These are phyloP conservation scores for Hypericum androsaemum DNA, from an alignment of 345 rosid species.

Conservation along the genomic window DNA sequence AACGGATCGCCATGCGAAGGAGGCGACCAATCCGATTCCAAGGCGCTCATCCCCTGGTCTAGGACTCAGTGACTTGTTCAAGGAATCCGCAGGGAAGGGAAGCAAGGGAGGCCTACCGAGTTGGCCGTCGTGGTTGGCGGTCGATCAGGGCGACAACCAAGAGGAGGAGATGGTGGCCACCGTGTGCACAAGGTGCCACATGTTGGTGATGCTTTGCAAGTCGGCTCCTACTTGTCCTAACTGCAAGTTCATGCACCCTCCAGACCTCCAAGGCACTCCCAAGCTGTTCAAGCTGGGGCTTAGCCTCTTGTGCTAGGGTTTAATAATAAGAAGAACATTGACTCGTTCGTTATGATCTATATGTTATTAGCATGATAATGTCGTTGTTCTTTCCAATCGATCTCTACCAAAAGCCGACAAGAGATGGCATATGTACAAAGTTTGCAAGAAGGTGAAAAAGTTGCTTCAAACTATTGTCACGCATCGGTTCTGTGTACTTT, in stretches of 20 bases:
- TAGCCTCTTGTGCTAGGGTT: slow-evolving; percentile 43
- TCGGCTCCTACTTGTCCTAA: slow-evolving; percentile 78
- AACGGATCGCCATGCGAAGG: background rate
- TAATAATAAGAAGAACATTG: background rate
- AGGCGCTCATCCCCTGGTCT: slow-evolving; percentile 1
- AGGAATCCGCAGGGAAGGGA: slow-evolving; percentile 14
- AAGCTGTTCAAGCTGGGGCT: slow-evolving; percentile 40
- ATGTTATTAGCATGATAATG: too few relatives aligned
- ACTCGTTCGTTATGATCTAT: background rate
- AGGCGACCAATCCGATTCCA: slow-evolving; percentile 10
- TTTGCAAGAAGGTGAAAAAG: too few relatives aligned
- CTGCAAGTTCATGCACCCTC: slow-evolving; percentile 86
- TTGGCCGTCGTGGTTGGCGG: slow-evolving; percentile 45
- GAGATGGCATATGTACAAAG: too few relatives aligned
- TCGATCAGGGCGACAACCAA: slow-evolving; percentile 20
- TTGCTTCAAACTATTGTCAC: too few relatives aligned
- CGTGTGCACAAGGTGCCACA: slow-evolving; percentile 66
- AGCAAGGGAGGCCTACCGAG: slow-evolving; percentile 10
- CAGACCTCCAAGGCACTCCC: slow-evolving; percentile 32
- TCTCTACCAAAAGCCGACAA: too few relatives aligned
- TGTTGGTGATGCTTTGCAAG: slow-evolving; percentile 76
- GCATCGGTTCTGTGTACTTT: too few relatives aligned
- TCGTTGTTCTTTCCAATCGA: too few relatives aligned
- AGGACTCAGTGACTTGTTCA: slow-evolving; percentile 15
- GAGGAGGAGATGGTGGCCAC: slow-evolving; percentile 54